Conservation (phyloP, 352 stramenopile genomes). For the Globisporangium splendens region DNA sequence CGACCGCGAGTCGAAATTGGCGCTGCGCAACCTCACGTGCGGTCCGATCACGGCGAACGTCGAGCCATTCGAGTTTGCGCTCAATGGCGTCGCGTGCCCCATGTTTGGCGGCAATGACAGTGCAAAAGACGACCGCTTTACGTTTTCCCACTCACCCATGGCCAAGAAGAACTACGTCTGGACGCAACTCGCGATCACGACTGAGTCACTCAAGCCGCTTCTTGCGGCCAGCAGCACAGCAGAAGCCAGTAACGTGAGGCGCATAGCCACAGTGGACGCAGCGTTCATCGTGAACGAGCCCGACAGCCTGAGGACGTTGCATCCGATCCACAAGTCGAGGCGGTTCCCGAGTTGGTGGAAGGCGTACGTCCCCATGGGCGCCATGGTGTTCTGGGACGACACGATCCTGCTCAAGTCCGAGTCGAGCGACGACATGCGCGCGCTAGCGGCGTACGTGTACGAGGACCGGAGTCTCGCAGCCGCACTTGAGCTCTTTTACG, state of each 20-base stretch:
- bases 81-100: slow-evolving; percentile 43
- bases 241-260: slow-evolving; percentile 7
- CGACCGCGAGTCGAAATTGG: slow-evolving; percentile 41
- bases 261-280: slow-evolving; percentile 32
- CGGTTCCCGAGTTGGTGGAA: slow-evolving; percentile 57
- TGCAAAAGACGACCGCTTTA: slow-evolving; percentile 50
- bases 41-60: slow-evolving; percentile 55
- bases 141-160: slow-evolving; percentile 41
- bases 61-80: slow-evolving; percentile 46
- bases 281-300: slow-evolving; percentile 44
- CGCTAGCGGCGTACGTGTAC: slow-evolving; percentile 40
- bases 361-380: slow-evolving; percentile 57
- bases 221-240: not conserved
- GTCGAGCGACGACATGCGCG: slow-evolving; percentile 47
- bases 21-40: slow-evolving; percentile 53
- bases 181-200: slow-evolving; percentile 22
- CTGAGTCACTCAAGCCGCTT: slow-evolving; percentile 10
- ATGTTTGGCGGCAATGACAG: slow-evolving; percentile 31
- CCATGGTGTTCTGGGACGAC: slow-evolving; percentile 69
- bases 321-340: slow-evolving; percentile 35
- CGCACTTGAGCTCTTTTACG: slow-evolving; percentile 64
- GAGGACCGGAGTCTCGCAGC: slow-evolving; percentile 38
- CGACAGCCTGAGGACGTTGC: slow-evolving; percentile 10
- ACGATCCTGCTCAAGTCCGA: slow-evolving; percentile 46
- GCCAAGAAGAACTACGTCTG: slow-evolving; percentile 63